Percentiles rank a stretch among this genome's conserved stretches.
These are phyloP conservation scores for Ceratocystis diversiconidia DNA, from an alignment of 2,329 filamentous ascomycete species.

Conservation along the genomic window DNA sequence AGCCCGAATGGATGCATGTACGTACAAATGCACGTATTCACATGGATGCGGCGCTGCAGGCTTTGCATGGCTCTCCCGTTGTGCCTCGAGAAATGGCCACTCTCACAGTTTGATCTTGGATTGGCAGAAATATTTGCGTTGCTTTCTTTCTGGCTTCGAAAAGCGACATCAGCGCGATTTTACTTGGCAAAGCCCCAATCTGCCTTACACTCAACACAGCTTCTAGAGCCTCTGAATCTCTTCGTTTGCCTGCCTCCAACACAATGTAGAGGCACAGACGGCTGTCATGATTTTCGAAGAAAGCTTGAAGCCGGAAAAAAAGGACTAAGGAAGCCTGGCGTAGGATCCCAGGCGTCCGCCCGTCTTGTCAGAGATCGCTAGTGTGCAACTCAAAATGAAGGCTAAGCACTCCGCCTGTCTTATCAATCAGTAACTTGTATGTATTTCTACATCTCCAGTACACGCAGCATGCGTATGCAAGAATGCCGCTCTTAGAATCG, in stretches of 20 bases:
- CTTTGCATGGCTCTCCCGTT: no score
- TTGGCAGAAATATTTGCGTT: no score
- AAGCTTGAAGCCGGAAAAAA: not conserved
- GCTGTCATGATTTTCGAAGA: not conserved
- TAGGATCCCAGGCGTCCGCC: not conserved
- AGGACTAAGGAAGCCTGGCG: not conserved
- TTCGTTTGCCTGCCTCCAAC: not conserved
- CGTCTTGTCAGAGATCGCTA: slow-evolving; percentile 1
- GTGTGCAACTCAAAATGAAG: slow-evolving; percentile 6
- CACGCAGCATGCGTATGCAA: not conserved
- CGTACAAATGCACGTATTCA: no score
- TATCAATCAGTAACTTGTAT: not conserved
- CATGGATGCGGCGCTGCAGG: no score
- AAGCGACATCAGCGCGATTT: no score
- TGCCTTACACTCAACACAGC: no score
- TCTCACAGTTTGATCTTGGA: no score
- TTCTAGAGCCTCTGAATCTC: no score
- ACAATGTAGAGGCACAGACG: not conserved
- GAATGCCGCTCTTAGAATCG: not conserved
- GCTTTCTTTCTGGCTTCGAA: no score
- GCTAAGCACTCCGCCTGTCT: not conserved
- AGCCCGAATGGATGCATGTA: not conserved
- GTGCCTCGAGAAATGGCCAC: no score
- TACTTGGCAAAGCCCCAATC: no score
- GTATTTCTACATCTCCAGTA: not conserved